These are phyloP conservation scores for Talaromyces sp. DNA, from an alignment of 2,329 filamentous ascomycete species.

Conservation along the genomic window DNA sequence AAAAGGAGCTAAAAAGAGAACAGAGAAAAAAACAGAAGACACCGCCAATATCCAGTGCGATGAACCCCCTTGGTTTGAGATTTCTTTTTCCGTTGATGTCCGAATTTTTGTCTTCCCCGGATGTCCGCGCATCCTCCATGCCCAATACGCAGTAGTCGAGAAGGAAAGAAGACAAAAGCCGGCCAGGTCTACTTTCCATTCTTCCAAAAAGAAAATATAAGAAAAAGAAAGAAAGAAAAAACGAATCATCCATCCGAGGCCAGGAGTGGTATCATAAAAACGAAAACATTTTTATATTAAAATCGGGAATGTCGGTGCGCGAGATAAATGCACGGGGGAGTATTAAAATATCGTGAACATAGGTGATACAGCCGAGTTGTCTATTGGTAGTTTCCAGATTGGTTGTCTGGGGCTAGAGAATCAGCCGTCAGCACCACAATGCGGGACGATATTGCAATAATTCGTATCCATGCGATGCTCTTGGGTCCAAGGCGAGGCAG, in stretches of 20 bases:
- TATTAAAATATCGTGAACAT: conserved; percentile 9
- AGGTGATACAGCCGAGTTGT: conserved; percentile 4
- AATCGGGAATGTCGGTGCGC: conserved; percentile 8
- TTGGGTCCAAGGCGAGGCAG: conserved; percentile 13
- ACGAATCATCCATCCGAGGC: conserved; percentile 2
- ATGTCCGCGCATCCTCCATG: neutral
- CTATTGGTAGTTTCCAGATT: conserved; percentile 25
- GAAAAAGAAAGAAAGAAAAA: neutral
- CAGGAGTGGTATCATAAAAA: conserved; percentile 17
- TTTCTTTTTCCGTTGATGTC: neutral
- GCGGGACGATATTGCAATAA: conserved; percentile 16
- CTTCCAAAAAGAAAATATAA: neutral
- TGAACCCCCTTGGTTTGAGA: neutral
- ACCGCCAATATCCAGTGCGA: neutral
- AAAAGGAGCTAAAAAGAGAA: neutral
- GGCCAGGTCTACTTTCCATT: neutral
- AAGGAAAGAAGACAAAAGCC: conserved; percentile 2
- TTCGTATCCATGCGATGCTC: conserved; percentile 16
- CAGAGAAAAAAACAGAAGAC: neutral
- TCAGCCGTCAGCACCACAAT: conserved; percentile 24
- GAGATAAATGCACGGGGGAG: conserved; percentile 1
- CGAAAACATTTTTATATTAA: conserved; percentile 10
- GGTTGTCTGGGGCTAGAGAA: conserved; percentile 24
- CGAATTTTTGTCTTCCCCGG: conserved; percentile 1
- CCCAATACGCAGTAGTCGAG: neutral